phyloP scores from a whole-genome alignment of 2,329 filamentous ascomycete species.

The Penicillium expansum region DNA sequence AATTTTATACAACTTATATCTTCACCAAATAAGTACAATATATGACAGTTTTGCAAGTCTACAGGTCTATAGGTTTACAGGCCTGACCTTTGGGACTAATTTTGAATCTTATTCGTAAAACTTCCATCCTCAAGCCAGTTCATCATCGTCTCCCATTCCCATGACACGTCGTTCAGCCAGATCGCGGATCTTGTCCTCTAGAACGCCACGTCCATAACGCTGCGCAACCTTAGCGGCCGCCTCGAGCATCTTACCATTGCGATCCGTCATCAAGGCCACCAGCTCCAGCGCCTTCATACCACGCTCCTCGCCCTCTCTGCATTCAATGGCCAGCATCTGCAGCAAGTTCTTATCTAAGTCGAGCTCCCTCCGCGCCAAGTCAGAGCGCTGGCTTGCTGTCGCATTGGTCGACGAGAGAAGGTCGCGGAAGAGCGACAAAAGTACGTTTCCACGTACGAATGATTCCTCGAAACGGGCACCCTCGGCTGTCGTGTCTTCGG shows the following conservation, averaged over 20 bases:
- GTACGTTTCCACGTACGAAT: constrained; percentile 71
- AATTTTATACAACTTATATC: background rate
- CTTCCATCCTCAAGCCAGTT: too few relatives aligned
- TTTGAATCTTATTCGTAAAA: too few relatives aligned
- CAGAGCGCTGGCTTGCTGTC: constrained; percentile 61
- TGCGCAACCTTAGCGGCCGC: constrained; percentile 86
- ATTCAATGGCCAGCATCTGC: constrained; percentile 85
- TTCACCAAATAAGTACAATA: background rate
- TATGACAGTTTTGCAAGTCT: background rate
- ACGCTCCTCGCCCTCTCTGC: constrained; percentile 84
- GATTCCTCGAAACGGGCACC: constrained; percentile 67
- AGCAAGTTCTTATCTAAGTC: constrained; percentile 88
- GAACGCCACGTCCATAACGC: constrained; percentile 73
- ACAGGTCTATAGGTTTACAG: too few relatives aligned
- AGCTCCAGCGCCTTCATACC: constrained; percentile 95
- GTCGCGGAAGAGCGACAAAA: constrained; percentile 72
- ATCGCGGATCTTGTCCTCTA: constrained; percentile 89
- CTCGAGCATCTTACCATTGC: constrained; percentile 84
- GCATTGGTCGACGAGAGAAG: constrained; percentile 66
- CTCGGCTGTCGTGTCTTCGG: constrained; percentile 41
- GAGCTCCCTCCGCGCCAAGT: constrained; percentile 69
- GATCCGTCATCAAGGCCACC: constrained; percentile 79
- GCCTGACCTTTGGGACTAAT: too few relatives aligned
- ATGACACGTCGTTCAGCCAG: constrained; percentile 68
- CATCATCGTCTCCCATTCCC: constrained; percentile 57